Evolutionary conservation across 352 stramenopile genomes (phyloP).

Genomic region (Globisporangium uncinulatum): DNA sequence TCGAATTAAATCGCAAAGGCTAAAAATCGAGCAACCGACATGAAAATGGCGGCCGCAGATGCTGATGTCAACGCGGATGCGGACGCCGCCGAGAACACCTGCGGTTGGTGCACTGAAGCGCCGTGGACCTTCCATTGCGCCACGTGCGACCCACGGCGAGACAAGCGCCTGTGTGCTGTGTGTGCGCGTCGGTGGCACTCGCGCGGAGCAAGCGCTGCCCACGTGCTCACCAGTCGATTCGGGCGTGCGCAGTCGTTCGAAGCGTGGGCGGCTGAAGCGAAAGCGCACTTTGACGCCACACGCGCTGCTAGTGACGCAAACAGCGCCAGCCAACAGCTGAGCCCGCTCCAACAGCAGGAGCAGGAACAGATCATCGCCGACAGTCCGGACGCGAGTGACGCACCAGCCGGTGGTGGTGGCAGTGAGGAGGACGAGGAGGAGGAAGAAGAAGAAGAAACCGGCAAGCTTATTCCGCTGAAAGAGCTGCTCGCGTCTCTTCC

Average conservation of each 20-base stretch:
- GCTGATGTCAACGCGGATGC: background rate
- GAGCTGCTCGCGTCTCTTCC: conserved; percentile 20
- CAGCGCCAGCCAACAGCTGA: background rate
- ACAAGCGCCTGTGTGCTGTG: conserved; percentile 21
- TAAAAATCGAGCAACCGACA: too few species aligned
- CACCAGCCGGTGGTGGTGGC: background rate
- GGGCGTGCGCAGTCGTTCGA: conserved; percentile 14
- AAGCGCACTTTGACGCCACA: background rate
- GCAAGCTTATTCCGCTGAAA: conserved; percentile 14
- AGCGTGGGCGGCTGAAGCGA: conserved; percentile 13
- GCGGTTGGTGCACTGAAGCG: conserved; percentile 30
- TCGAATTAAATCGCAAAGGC: too few species aligned
- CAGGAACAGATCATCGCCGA: conserved; percentile 2
- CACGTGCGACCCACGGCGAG: conserved; percentile 25
- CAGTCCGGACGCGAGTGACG: background rate
- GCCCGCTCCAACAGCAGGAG: background rate
- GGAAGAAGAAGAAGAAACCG: background rate
- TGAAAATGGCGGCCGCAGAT: too few species aligned
- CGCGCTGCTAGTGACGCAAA: background rate
- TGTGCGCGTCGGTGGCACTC: conserved; percentile 35
- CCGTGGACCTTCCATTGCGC: conserved; percentile 27
- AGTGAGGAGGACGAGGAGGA: background rate
- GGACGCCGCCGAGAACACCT: conserved; percentile 7
- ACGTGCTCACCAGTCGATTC: conserved; percentile 20
- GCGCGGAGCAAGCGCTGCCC: conserved; percentile 25